Conservation (phyloP, 169 alveolate genomes). For the Plasmodium ovale region DNA sequence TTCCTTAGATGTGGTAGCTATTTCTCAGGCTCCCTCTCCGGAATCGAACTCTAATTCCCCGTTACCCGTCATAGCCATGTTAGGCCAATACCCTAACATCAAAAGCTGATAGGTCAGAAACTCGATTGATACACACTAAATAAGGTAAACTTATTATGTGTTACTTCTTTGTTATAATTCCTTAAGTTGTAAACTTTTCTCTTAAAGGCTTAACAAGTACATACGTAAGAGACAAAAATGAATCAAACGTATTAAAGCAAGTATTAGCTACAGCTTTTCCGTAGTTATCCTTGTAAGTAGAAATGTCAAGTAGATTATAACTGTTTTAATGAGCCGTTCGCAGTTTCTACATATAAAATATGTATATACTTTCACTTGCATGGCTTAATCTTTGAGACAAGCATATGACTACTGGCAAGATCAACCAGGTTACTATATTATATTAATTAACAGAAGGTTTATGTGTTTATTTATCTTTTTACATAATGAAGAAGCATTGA, state of each 20-base stretch:
- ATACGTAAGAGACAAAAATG: not conserved
- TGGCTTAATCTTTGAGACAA: conserved; percentile 96
- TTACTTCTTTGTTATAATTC: conserved; percentile 75
- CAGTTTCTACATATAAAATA: conserved; percentile 82
- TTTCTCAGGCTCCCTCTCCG: conserved; percentile 98
- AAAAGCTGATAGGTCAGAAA: conserved; percentile 85
- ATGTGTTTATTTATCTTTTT: too few relatives aligned
- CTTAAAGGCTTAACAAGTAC: conserved; percentile 53
- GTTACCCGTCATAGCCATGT: conserved; percentile 96
- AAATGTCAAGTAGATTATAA: conserved; percentile 78
- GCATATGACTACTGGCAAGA: conserved; percentile 98
- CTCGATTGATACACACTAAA: conserved; percentile 76
- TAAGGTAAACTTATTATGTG: conserved; percentile 70
- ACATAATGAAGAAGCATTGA: too few relatives aligned
- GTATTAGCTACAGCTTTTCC: conserved; percentile 79
- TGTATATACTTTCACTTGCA: conserved; percentile 93
- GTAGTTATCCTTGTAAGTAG: conserved; percentile 75
- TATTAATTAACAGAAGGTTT: too few relatives aligned
- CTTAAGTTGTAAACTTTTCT: conserved; percentile 49
- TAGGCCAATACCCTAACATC: conserved; percentile 94
- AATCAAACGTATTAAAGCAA: conserved; percentile 25
- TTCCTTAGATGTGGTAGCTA: conserved; percentile 97
- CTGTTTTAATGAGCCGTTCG: conserved; percentile 89
- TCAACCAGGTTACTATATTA: conserved; percentile 98
- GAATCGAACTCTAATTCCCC: conserved; percentile 97